Base-by-base conservation (phyloP, 495 filamentous ascomycete species). In the Tirmania nivea region DNA sequence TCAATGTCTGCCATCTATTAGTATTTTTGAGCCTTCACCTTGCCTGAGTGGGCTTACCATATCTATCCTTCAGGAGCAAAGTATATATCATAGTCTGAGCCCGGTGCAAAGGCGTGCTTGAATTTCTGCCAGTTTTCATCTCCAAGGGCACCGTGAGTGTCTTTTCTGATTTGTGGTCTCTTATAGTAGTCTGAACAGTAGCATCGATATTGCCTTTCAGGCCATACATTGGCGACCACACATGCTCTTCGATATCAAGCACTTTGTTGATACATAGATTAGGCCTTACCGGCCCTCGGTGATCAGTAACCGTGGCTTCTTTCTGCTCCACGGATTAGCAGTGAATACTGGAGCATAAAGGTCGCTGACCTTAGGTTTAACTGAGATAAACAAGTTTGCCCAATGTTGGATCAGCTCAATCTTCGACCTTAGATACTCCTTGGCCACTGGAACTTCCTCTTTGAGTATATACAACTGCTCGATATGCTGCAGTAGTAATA, bases 191-290 rank as follows among this genome's bases (percentile, higher is more conserved):
- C 68, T 96, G 84, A 11, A 97, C 81, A 5, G 90, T 96, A n/a
- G 90, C 90, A 69, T 97, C 90, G 54, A 97, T 86, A 64, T 94
- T 96, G 34, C 90, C 90, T 68, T 97, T 96, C 8, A 97, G 72
- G 0, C 90, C 90, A 63, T 89, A 96, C 79, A 84, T 86, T 8
- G 90, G 90, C 14, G 90, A 95, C 90, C 88, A 95, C 37, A 95
- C 75, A 60, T 95, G 88, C 66, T 97, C 90, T 66, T 97, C 90
- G 19, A 96, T 85, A 62, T 94, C 90, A 45, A 97, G 79, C 35
- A 97, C 70, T 63, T 94, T 95, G 65, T 78, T 94, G 57, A 97
- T 78, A 60, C 81, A 86, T 73, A 95, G 78, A 47, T 75, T 78
- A 11, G 83, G 76, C 50, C 66, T 70, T 58, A 82, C 69, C 42